These are phyloP conservation scores for Populus pruinosa DNA, from an alignment of 345 rosid species.

Conservation along the genomic window DNA sequence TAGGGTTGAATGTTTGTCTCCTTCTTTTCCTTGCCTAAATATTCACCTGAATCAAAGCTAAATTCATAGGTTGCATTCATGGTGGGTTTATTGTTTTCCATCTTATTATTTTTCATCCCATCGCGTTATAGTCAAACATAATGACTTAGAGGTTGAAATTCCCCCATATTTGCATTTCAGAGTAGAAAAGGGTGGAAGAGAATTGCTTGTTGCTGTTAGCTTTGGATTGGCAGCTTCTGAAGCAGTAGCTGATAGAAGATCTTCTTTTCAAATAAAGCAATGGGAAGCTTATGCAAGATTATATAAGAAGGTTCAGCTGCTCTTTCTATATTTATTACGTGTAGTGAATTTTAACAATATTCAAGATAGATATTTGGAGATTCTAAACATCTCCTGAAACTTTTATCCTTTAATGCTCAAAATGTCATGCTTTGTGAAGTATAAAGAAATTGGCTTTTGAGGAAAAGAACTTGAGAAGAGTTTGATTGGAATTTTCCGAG, in stretches of 20 bases:
- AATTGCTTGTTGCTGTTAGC: slow-evolving; percentile 74
- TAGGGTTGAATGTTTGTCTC: too few relatives aligned
- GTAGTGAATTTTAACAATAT: neutral
- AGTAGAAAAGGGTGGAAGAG: slow-evolving; percentile 57
- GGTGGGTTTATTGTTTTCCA: too few relatives aligned
- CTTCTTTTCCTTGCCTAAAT: too few relatives aligned
- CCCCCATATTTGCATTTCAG: slow-evolving; percentile 31
- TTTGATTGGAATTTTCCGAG: neutral
- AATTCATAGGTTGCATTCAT: too few relatives aligned
- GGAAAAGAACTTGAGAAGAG: neutral
- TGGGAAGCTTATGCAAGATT: slow-evolving; percentile 75
- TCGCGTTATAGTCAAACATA: too few relatives aligned
- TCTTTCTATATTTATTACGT: slow-evolving; percentile 8
- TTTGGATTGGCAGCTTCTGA: slow-evolving; percentile 68
- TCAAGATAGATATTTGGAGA: neutral
- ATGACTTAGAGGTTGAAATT: too few relatives aligned
- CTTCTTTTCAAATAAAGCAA: slow-evolving; percentile 53
- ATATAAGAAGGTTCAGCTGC: slow-evolving; percentile 53
- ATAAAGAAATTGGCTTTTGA: neutral
- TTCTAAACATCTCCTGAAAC: neutral
- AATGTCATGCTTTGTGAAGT: neutral
- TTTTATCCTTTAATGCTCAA: neutral
- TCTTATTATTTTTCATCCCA: too few relatives aligned
- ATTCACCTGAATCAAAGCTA: too few relatives aligned
- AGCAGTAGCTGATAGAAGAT: slow-evolving; percentile 68